Conservation (phyloP, 345 rosid genomes). For the Boechera divaricarpa region DNA sequence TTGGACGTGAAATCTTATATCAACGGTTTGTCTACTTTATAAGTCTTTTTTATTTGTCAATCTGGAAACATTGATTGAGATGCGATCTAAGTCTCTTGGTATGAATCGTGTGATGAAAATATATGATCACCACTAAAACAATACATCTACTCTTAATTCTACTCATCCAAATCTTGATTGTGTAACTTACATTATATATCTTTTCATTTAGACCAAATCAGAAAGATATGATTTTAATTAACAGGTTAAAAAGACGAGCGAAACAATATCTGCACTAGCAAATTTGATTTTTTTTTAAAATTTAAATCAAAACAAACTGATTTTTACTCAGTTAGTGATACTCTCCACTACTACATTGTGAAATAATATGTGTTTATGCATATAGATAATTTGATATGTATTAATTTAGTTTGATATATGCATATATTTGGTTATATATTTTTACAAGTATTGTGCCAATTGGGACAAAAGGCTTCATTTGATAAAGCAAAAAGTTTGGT, state of each 20-base stretch:
- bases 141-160: background rate
- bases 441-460: conserved; percentile 8
- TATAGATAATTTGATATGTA: background rate
- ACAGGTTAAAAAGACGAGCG: background rate
- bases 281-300: background rate
- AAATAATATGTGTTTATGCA: background rate
- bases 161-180: conserved; percentile 13
- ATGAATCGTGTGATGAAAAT: conserved; percentile 1
- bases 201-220: background rate
- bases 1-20: conserved; percentile 28
- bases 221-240: background rate
- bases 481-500: conserved; percentile 34
- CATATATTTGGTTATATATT: background rate
- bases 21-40: conserved; percentile 35
- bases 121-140: background rate
- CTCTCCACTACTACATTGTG: background rate
- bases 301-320: no score
- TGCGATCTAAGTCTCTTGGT: background rate
- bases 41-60: background rate
- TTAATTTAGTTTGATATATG: background rate
- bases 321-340: background rate
- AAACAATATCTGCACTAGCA: background rate
- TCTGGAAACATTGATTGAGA: conserved; percentile 2
- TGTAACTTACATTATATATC: background rate
- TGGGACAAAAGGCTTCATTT: conserved; percentile 24